Base-by-base conservation (phyloP, 441 rosid species). In the Lepidium campestre region DNA sequence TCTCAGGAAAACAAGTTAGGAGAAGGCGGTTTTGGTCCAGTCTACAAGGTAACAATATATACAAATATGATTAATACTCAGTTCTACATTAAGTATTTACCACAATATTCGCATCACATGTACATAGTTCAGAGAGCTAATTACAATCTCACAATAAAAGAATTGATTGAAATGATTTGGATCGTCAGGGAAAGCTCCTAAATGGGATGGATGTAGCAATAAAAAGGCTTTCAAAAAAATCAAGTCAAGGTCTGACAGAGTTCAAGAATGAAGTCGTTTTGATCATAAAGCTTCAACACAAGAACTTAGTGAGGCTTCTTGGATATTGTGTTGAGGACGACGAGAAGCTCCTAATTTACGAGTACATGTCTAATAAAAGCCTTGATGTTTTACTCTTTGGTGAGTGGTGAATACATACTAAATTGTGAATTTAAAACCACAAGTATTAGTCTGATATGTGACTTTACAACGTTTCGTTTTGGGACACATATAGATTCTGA, bases 241-340 rank as follows among this genome's bases (percentile, higher is more conserved):
- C 85, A 12, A 79, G 67, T 19, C 90, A 81, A 75, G 90, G 90
- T 31, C 35, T 76, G 2, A 80, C 74, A 42, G 90, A 85, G 69
- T 82, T 85, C 44, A 76, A 67, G 67, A 82, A 81, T 27, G 90
- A 85, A 78, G 82, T 85, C 10, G 57, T 57, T 47, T 62, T 85
- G 19, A 80, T 82, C 15, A 78, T 66, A 14, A 85, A 79, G 67
- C 87, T 82, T 70, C 90, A 85, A 48, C 87, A 82, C 67, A 79
- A 73, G 42, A 85, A 85, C 60, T 82, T 85, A 11, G 87, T 78
- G 0, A 79, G 84, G 70, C 79, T 85, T 23, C 41, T 85, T 29
- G 27, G 59, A 18, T 54, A 54, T 18, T 54, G 42, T 18, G 42
- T 34, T 34, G 59, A 54, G 1, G 17, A 11, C 1, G 7, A 55